Evolutionary conservation across 441 rosid genomes (phyloP).

Genomic region (Erysimum pusillum): DNA sequence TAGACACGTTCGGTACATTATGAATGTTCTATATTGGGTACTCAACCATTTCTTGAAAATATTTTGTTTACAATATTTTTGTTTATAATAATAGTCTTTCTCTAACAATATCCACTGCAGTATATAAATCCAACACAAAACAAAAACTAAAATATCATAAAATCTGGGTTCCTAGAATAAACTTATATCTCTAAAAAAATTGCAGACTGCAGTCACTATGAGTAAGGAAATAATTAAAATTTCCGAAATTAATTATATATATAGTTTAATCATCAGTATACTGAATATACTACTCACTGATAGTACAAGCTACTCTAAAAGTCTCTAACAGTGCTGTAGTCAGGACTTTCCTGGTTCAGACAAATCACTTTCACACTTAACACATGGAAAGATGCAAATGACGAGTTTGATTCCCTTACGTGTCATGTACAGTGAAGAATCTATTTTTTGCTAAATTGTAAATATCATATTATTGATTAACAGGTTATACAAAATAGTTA

Average conservation of each 20-base stretch:
- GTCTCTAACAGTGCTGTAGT: not conserved
- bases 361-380: conserved; percentile 37
- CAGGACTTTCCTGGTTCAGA: conserved; percentile 1
- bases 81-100: too few species aligned
- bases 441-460: not conserved
- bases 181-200: not conserved
- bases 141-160: too few species aligned
- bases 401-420: conserved; percentile 38
- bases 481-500: too few species aligned
- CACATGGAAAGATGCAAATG: conserved; percentile 12
- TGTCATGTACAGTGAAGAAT: conserved; percentile 1
- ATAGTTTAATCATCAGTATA: too few species aligned
- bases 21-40: not conserved
- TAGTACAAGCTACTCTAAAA: not conserved
- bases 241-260: too few species aligned
- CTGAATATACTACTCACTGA: not conserved
- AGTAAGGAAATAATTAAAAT: not conserved
- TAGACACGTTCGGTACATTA: not conserved
- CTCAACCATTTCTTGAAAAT: not conserved
- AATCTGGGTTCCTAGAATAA: too few species aligned
- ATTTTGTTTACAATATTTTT: not conserved
- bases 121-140: too few species aligned
- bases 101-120: too few species aligned
- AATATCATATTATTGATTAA: too few species aligned
- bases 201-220: not conserved